Conservation (phyloP, 371 early-diverging fungal species). For the Gilbertella persicaria region DNA sequence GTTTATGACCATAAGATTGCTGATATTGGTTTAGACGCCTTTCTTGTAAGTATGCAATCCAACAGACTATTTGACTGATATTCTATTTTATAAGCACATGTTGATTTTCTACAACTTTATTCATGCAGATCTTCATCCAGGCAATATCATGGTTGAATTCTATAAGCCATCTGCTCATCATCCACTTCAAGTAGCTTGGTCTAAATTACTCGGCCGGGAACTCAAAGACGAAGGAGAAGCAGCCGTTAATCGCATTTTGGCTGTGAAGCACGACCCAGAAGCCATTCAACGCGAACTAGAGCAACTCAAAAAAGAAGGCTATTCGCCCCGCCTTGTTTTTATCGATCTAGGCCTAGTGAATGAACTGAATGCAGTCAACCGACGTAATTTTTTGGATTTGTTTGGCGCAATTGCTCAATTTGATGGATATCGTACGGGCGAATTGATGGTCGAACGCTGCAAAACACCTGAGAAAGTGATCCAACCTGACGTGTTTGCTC, state of each 20-base stretch:
- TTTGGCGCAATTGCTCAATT: conserved; percentile 86
- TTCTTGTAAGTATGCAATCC: conserved; percentile 37
- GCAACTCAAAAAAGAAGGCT: conserved; percentile 63
- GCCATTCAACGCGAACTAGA: conserved; percentile 55
- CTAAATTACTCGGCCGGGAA: conserved; percentile 32
- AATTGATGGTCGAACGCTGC: conserved; percentile 88
- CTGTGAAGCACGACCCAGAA: conserved; percentile 35
- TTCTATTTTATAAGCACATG: conserved; percentile 65
- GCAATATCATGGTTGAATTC: conserved; percentile 92
- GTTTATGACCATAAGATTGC: conserved; percentile 75
- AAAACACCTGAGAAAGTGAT: conserved; percentile 73
- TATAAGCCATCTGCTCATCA: conserved; percentile 65
- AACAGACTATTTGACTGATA: conserved; percentile 1
- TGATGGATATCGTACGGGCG: conserved; percentile 80
- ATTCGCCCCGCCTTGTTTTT: conserved; percentile 77
- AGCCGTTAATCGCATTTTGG: conserved; percentile 36
- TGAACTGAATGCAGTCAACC: conserved; percentile 67
- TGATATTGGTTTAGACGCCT: conserved; percentile 59
- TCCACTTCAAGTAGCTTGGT: conserved; percentile 56
- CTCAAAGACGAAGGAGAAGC: conserved; percentile 45
- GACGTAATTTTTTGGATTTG: conserved; percentile 88
- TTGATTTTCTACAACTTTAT: conserved; percentile 90
- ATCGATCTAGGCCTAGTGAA: conserved; percentile 92
- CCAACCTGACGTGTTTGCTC: conserved; percentile 75
- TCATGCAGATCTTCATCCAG: conserved; percentile 94